Evolutionary conservation across 129 eudicot genomes (phyloP).

Genomic region (Rutidosis leptorrhynchoides): DNA sequence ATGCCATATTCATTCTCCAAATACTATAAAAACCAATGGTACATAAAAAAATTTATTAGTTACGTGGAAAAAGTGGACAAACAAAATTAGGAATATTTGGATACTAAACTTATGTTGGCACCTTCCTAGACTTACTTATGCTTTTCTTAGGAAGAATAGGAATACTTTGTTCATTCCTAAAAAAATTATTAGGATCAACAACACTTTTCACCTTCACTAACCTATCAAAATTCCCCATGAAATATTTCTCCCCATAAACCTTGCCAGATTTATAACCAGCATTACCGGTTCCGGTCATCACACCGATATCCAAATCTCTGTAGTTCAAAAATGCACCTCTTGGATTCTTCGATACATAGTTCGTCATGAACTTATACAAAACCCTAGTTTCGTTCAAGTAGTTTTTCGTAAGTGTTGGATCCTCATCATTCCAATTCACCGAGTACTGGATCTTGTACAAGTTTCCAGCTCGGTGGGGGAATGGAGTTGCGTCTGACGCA

Average conservation of each 20-base stretch:
- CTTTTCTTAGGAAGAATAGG: constrained; percentile 22
- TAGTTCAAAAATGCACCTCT: constrained; percentile 30
- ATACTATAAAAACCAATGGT: not conserved
- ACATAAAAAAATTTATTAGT: not conserved
- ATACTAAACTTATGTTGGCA: constrained; percentile 2
- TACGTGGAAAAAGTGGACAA: not conserved
- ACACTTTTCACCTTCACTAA: constrained; percentile 47
- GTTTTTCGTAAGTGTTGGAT: constrained; percentile 19
- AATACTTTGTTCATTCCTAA: constrained; percentile 40
- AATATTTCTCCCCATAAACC: constrained; percentile 42
- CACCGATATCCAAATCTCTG: constrained; percentile 34
- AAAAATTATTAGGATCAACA: constrained; percentile 47
- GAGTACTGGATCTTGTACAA: constrained; percentile 42
- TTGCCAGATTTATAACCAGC: constrained; percentile 30
- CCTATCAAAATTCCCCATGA: constrained; percentile 40
- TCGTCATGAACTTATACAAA: constrained; percentile 26
- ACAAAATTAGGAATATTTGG: not conserved
- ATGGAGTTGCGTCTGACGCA: constrained; percentile 40
- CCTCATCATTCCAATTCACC: constrained; percentile 42
- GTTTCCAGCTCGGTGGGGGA: constrained; percentile 65
- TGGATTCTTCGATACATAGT: constrained; percentile 37
- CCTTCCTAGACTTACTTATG: constrained; percentile 20
- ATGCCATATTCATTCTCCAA: not conserved
- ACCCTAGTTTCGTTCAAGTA: constrained; percentile 32
- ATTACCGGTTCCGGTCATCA: constrained; percentile 30